Percentiles rank a stretch among this genome's conserved stretches.
phyloP scores from a whole-genome alignment of 2,329 filamentous ascomycete species.

The Zymoseptoria crescenta region DNA sequence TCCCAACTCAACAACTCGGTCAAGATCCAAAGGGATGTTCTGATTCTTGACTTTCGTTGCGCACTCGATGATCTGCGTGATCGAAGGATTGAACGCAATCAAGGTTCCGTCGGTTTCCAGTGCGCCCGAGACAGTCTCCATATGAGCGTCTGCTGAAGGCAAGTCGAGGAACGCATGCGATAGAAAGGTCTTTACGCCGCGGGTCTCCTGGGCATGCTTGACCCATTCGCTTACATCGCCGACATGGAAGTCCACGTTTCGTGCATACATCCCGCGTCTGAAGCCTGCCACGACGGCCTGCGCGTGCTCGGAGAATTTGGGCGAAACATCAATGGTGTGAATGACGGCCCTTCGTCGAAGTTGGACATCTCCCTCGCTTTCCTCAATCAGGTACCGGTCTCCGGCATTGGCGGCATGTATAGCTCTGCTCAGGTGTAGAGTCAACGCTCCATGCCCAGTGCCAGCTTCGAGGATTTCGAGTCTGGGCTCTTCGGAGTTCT shows the following conservation, averaged over 20 bases:
- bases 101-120: constrained; percentile 58
- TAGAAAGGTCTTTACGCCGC: constrained; percentile 51
- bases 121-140: constrained; percentile 47
- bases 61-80: constrained; percentile 68
- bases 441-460: constrained; percentile 75
- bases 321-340: constrained; percentile 63
- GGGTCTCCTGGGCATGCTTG: constrained; percentile 40
- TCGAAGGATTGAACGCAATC: constrained; percentile 65
- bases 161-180: constrained; percentile 67
- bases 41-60: constrained; percentile 47
- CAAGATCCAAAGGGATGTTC: constrained; percentile 49
- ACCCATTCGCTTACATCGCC: constrained; percentile 60
- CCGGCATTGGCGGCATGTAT: constrained; percentile 63
- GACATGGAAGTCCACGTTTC: constrained; percentile 66
- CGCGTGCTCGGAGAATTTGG: constrained; percentile 56
- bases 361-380: constrained; percentile 12
- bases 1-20: constrained; percentile 53
- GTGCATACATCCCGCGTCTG: constrained; percentile 60
- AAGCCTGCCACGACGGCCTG: constrained; percentile 59
- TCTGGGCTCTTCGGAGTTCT: constrained; percentile 32
- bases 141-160: constrained; percentile 51
- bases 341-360: constrained; percentile 56
- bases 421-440: constrained; percentile 65
- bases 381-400: constrained; percentile 28
- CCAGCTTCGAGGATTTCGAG: constrained; percentile 77